Evolutionary conservation across 805 yeast species (phyloP).

Genomic region (Aciculoconidium aculeatum): DNA sequence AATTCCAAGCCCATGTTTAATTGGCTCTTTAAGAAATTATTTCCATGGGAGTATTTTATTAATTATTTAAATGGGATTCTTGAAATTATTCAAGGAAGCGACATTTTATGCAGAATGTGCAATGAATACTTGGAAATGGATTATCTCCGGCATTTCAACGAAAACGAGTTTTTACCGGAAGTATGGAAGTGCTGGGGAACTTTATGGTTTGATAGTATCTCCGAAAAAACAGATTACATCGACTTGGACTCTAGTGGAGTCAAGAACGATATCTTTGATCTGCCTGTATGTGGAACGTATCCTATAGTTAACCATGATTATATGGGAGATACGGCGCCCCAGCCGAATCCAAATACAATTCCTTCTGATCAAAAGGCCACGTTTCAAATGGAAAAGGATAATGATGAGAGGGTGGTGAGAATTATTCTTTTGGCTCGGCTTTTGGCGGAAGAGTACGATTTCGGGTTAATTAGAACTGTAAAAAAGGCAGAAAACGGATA

Average conservation of each 20-base stretch:
- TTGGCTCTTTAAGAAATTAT: conserved; percentile 46
- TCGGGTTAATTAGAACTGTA: conserved; percentile 47
- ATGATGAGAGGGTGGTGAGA: conserved; percentile 46
- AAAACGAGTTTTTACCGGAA: conserved; percentile 62
- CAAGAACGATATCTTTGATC: conserved; percentile 48
- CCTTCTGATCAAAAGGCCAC: conserved; percentile 10
- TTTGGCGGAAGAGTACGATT: conserved; percentile 46
- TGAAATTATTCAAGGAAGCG: conserved; percentile 22
- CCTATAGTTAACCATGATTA: conserved; percentile 26
- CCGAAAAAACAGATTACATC: conserved; percentile 47
- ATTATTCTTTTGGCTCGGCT: conserved; percentile 46
- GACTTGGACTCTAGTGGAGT: conserved; percentile 52
- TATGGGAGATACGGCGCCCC: too few species aligned
- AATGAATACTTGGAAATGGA: too few species aligned
- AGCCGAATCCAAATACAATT: conserved; percentile 1
- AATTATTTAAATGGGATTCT: conserved; percentile 59
- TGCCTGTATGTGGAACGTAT: conserved; percentile 57
- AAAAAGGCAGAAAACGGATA: conserved; percentile 31
- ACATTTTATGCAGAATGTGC: conserved; percentile 13
- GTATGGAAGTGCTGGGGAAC: conserved; percentile 87
- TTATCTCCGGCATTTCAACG: conserved; percentile 45
- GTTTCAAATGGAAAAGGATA: conserved; percentile 33
- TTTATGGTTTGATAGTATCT: conserved; percentile 65
- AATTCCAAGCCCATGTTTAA: conserved; percentile 41
- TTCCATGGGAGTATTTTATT: conserved; percentile 67